These are phyloP conservation scores for Cucumis melo DNA, from an alignment of 306 rosid species.

Conservation along the genomic window DNA sequence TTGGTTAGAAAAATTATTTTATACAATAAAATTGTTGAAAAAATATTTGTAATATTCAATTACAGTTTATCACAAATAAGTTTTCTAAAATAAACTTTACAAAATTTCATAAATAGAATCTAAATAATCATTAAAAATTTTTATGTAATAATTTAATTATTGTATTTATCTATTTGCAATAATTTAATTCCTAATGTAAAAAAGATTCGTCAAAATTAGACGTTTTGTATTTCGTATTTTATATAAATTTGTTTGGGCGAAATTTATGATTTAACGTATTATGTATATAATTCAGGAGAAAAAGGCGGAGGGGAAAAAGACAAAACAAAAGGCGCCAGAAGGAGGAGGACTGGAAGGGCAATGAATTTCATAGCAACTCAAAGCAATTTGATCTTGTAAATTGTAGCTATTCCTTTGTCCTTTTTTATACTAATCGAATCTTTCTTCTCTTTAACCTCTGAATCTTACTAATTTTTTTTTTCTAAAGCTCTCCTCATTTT, in stretches of 20 bases:
- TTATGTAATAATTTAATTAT: too few relatives aligned
- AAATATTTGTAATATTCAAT: too few relatives aligned
- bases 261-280: background rate
- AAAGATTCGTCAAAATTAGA: too few relatives aligned
- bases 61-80: too few relatives aligned
- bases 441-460: background rate
- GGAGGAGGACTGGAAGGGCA: background rate
- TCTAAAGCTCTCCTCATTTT: background rate
- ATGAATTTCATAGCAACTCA: background rate
- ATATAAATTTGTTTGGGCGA: background rate
- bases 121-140: too few relatives aligned
- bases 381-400: background rate
- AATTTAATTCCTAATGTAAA: too few relatives aligned
- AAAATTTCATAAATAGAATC: too few relatives aligned
- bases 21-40: too few relatives aligned
- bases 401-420: background rate
- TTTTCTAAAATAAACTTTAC: too few relatives aligned
- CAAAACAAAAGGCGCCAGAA: background rate
- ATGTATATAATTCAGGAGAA: background rate
- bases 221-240: too few relatives aligned
- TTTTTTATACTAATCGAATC: background rate
- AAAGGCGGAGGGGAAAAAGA: background rate
- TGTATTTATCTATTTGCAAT: too few relatives aligned
- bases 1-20: too few relatives aligned
- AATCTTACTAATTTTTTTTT: background rate